phyloP scores from a whole-genome alignment of 768 basidiomycete species.

The Brasilioporus rufonigricans region DNA sequence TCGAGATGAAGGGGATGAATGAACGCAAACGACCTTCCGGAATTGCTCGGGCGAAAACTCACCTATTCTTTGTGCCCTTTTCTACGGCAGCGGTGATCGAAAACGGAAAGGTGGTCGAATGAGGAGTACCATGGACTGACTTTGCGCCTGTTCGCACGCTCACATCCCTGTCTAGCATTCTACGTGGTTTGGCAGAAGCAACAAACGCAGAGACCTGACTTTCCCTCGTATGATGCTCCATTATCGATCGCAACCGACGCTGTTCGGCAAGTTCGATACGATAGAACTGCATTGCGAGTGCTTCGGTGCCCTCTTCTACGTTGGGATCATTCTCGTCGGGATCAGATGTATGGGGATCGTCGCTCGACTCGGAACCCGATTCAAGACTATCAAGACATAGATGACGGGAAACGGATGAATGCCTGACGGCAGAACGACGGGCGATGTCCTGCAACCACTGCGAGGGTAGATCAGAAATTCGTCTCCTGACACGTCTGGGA shows the following conservation, averaged over 20 bases:
- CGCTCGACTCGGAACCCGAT: constrained; percentile 36
- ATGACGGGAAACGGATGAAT: constrained; percentile 10
- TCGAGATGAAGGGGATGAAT: neutral
- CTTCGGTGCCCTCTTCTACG: constrained; percentile 69
- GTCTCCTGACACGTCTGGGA: constrained; percentile 45
- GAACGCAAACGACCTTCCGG: neutral
- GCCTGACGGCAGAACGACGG: constrained; percentile 39
- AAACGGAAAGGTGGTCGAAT: constrained; percentile 58
- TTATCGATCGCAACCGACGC: constrained; percentile 80
- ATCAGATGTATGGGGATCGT: constrained; percentile 32
- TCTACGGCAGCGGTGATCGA: constrained; percentile 96
- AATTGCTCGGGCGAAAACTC: constrained; percentile 17
- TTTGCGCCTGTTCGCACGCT: constrained; percentile 12
- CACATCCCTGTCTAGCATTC: neutral
- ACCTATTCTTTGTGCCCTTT: constrained; percentile 93
- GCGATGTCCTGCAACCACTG: constrained; percentile 77
- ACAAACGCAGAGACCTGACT: constrained; percentile 24
- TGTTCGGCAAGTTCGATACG: constrained; percentile 91
- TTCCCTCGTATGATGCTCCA: constrained; percentile 86
- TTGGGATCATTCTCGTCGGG: constrained; percentile 37
- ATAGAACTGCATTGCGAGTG: constrained; percentile 91
- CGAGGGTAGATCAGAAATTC: constrained; percentile 77
- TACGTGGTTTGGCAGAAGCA: constrained; percentile 8
- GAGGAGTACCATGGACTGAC: constrained; percentile 19
- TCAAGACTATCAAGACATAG: constrained; percentile 17